phyloP scores from a whole-genome alignment of 495 filamentous ascomycete species.

The Penicillium coprophilum region DNA sequence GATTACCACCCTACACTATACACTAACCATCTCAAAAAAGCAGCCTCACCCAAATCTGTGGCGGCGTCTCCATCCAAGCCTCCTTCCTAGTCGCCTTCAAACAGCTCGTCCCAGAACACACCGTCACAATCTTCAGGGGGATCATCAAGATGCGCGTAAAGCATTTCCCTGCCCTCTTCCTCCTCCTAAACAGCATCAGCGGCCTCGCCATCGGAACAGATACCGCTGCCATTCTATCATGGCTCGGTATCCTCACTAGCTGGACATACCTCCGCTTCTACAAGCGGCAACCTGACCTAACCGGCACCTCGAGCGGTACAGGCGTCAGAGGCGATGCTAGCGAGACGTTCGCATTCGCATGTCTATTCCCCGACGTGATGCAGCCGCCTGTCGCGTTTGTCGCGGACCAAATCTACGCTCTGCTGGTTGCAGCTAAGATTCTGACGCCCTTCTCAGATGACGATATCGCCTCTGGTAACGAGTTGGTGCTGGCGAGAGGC shows the following conservation, averaged over 20 bases:
- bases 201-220: conserved; percentile 80
- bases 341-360: conserved; percentile 91
- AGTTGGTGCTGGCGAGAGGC: conserved; percentile 63
- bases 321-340: conserved; percentile 78
- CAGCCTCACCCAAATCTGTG: conserved; percentile 77
- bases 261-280: conserved; percentile 98
- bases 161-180: conserved; percentile 89
- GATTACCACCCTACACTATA: conserved; percentile 25
- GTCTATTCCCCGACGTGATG: conserved; percentile 88
- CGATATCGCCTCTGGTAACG: conserved; percentile 78
- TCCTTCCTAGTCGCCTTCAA: conserved; percentile 98
- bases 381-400: conserved; percentile 74
- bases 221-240: conserved; percentile 76
- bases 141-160: conserved; percentile 88
- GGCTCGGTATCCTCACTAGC: conserved; percentile 79
- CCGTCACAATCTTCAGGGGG: conserved; percentile 88
- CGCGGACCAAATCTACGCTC: conserved; percentile 69
- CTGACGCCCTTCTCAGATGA: conserved; percentile 85
- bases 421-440: conserved; percentile 69
- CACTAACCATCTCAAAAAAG: conserved; percentile 24
- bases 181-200: conserved; percentile 72
- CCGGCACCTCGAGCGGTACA: conserved; percentile 51
- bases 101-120: conserved; percentile 96
- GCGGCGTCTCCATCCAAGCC: conserved; percentile 83
- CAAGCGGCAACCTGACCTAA: conserved; percentile 69